These are phyloP conservation scores for Setomelanomma holmii DNA, from an alignment of 2,329 filamentous ascomycete species.

Conservation along the genomic window DNA sequence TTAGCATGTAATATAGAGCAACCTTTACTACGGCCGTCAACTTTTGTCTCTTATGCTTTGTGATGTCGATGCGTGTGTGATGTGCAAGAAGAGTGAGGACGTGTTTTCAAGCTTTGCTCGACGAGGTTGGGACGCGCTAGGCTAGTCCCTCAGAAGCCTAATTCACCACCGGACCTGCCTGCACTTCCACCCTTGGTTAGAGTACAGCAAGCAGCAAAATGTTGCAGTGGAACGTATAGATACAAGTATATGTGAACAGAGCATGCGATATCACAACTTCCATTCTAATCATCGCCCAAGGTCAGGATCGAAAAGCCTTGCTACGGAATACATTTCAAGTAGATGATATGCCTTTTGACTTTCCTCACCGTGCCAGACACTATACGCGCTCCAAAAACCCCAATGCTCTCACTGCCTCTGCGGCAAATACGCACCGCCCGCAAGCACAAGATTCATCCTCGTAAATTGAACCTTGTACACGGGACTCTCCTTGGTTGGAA, in stretches of 20 bases:
- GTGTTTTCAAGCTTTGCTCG: background rate
- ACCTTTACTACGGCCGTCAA: constrained; percentile 23
- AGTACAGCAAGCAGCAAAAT: too few relatives aligned
- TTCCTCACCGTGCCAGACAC: too few relatives aligned
- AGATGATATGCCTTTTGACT: too few relatives aligned
- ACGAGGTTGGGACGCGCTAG: background rate
- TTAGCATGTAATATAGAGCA: constrained; percentile 36
- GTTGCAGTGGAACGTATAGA: too few relatives aligned
- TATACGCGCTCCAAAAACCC: background rate
- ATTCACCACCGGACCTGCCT: too few relatives aligned
- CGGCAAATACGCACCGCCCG: constrained; percentile 74
- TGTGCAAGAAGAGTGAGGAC: background rate
- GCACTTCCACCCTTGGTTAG: too few relatives aligned
- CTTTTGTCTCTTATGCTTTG: constrained; percentile 2
- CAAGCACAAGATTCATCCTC: constrained; percentile 90
- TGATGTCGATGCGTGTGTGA: background rate
- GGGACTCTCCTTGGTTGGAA: constrained; percentile 94
- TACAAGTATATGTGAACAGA: too few relatives aligned
- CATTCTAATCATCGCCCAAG: too few relatives aligned
- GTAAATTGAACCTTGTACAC: constrained; percentile 95
- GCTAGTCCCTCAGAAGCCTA: too few relatives aligned
- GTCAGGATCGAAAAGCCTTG: too few relatives aligned
- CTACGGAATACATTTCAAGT: too few relatives aligned
- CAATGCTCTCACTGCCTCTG: constrained; percentile 8
- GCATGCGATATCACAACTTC: too few relatives aligned